A percentile compares a stretch with the other conserved stretches of the same genome.
These are phyloP conservation scores for Berberis vulgaris DNA, from an alignment of 164 flowering plant genomes.

Conservation along the genomic window DNA sequence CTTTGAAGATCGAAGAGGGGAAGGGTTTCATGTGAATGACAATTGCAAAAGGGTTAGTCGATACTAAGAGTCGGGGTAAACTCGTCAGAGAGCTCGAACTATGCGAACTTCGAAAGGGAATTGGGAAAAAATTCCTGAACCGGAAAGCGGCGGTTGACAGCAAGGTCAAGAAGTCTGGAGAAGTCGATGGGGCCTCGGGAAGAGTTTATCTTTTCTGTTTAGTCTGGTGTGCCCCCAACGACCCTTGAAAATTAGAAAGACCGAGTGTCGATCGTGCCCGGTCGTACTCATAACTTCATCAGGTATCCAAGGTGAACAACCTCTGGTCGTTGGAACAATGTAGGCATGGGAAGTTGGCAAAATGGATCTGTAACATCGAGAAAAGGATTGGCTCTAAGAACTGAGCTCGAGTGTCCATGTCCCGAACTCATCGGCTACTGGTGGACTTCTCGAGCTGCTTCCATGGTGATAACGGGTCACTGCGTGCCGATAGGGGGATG, in stretches of 20 bases:
- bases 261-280: conserved; percentile 1
- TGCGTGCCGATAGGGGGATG: not conserved
- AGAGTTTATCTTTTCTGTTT: conserved; percentile 4
- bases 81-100: conserved; percentile 1
- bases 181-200: conserved; percentile 4
- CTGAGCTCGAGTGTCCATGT: not conserved
- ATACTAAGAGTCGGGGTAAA: conserved; percentile 4
- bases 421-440: not conserved
- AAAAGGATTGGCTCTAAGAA: conserved; percentile 7
- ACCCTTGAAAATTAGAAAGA: conserved; percentile 7
- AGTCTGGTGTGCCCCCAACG: not conserved
- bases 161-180: conserved; percentile 5
- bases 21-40: conserved; percentile 2
- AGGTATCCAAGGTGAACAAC: conserved; percentile 9
- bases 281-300: conserved; percentile 9
- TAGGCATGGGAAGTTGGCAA: conserved; percentile 7
- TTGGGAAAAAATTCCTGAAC: conserved; percentile 1
- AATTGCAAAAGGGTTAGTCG: conserved; percentile 3
- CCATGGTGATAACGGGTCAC: not conserved
- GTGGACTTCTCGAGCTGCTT: conserved; percentile 3
- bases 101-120: conserved; percentile 5
- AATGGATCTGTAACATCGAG: conserved; percentile 3
- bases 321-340: conserved; percentile 7
- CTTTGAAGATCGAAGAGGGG: conserved; percentile 1
- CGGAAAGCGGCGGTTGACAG: not conserved